Percentiles rank a stretch among this genome's conserved stretches.
Conservation (phyloP, 805 yeast genomes). For the Barnettozyma californica region DNA sequence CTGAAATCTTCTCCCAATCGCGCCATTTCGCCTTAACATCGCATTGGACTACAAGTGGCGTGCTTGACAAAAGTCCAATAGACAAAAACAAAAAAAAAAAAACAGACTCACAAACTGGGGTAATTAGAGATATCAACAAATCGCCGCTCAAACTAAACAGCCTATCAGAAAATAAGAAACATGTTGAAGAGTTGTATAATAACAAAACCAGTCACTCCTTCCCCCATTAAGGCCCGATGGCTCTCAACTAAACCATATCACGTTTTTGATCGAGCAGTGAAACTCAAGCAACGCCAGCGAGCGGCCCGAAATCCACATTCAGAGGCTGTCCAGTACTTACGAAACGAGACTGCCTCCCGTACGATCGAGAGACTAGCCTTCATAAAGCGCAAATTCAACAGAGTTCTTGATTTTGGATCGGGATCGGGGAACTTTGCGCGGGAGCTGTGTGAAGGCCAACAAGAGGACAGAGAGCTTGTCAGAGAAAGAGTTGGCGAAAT, state of each 20-base stretch:
- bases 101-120: background rate
- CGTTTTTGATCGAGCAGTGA: slow-evolving; percentile 61
- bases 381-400: slow-evolving; percentile 56
- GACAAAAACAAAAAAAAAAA: background rate
- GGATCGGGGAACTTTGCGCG: slow-evolving; percentile 61
- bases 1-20: background rate
- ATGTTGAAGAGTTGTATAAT: background rate
- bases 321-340: slow-evolving; percentile 60
- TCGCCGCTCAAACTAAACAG: background rate
- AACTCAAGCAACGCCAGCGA: slow-evolving; percentile 52
- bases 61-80: too few relatives aligned
- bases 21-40: background rate
- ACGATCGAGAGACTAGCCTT: slow-evolving; percentile 74
- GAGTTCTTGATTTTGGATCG: slow-evolving; percentile 67
- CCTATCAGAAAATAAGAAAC: background rate
- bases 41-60: background rate
- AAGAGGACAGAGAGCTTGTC: slow-evolving; percentile 49
- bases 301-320: slow-evolving; percentile 44
- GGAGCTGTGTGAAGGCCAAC: slow-evolving; percentile 26
- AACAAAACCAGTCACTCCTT: background rate
- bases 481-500: slow-evolving; percentile 46
- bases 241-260: slow-evolving; percentile 23
- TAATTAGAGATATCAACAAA: background rate
- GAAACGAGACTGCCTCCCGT: slow-evolving; percentile 68
- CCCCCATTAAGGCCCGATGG: background rate